Conservation (phyloP, 2,329 filamentous ascomycete genomes). For the Annulohypoxylon truncatum region DNA sequence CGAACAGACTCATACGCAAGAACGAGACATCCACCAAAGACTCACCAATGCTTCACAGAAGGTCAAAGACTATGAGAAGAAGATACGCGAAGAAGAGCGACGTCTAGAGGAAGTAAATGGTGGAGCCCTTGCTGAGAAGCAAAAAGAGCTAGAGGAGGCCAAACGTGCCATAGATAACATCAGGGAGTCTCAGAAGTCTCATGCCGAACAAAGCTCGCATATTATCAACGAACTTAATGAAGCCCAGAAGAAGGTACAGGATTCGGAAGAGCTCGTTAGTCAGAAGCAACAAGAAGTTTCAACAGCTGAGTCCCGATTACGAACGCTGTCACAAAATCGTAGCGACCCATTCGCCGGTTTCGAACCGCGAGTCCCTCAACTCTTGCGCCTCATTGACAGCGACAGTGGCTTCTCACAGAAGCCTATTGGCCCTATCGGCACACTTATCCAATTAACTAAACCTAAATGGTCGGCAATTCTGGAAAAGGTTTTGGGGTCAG, state of each 20-base stretch:
- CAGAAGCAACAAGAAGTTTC: constrained; percentile 66
- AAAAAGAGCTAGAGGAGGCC: constrained; percentile 68
- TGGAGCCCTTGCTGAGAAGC: constrained; percentile 72
- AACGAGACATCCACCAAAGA: constrained; percentile 71
- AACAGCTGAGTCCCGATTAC: constrained; percentile 62
- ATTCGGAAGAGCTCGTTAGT: constrained; percentile 49
- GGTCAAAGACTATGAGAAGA: constrained; percentile 58
- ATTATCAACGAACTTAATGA: constrained; percentile 48
- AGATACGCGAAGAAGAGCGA: constrained; percentile 66
- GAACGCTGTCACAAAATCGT: constrained; percentile 65
- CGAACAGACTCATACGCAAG: constrained; percentile 67
- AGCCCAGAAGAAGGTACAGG: constrained; percentile 43
- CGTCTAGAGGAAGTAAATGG: constrained; percentile 77
- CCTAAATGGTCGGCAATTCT: constrained; percentile 86
- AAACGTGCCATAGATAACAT: constrained; percentile 62
- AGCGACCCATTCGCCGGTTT: constrained; percentile 74
- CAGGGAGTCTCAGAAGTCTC: constrained; percentile 45
- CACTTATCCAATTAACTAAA: constrained; percentile 79
- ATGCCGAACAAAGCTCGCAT: constrained; percentile 39
- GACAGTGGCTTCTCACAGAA: constrained; percentile 75
- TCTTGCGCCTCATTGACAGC: constrained; percentile 76
- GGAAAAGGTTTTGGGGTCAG: constrained; percentile 78
- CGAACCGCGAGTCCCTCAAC: constrained; percentile 67
- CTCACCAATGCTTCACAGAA: constrained; percentile 65
- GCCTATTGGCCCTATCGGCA: constrained; percentile 87